A percentile compares a stretch with the other conserved stretches of the same genome.
phyloP scores from a whole-genome alignment of 2,329 filamentous ascomycete genomes.

The Xylariaceae sp. region DNA sequence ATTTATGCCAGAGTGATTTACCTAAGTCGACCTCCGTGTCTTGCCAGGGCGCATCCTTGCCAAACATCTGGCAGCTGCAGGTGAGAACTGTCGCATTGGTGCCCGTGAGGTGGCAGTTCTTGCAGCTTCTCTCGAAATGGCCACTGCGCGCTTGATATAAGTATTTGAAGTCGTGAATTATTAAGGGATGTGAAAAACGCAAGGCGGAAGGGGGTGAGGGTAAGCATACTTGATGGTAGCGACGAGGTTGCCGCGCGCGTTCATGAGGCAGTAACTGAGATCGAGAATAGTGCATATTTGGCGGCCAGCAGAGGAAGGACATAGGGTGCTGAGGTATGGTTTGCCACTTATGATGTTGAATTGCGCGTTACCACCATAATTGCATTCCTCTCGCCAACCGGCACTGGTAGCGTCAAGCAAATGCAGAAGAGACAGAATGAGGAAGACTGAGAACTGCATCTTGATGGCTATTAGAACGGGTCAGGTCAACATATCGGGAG shows the following conservation, averaged over 20 bases:
- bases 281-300: slow-evolving; percentile 31
- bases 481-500: not conserved
- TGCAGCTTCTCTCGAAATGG: slow-evolving; percentile 26
- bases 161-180: not conserved
- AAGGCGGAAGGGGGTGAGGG: not conserved
- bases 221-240: slow-evolving; percentile 25
- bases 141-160: slow-evolving; percentile 15
- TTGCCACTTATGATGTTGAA: slow-evolving; percentile 14
- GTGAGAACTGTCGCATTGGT: slow-evolving; percentile 21
- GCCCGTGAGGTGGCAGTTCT: slow-evolving; percentile 22
- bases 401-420: slow-evolving; percentile 4
- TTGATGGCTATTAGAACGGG: not conserved
- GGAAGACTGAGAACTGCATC: slow-evolving; percentile 2
- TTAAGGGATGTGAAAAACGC: not conserved
- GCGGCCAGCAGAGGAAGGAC: slow-evolving; percentile 14
- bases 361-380: slow-evolving; percentile 15
- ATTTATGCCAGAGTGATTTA: not conserved
- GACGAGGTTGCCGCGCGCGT: slow-evolving; percentile 23
- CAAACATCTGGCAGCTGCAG: slow-evolving; percentile 28
- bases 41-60: slow-evolving; percentile 22
- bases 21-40: slow-evolving; percentile 22
- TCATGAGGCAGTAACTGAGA: slow-evolving; percentile 29
- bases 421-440: not conserved
- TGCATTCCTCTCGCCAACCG: slow-evolving; percentile 24
- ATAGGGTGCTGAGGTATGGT: slow-evolving; percentile 27